These are phyloP conservation scores for Phytopythium montanum DNA, from an alignment of 352 stramenopile species.

Conservation along the genomic window DNA sequence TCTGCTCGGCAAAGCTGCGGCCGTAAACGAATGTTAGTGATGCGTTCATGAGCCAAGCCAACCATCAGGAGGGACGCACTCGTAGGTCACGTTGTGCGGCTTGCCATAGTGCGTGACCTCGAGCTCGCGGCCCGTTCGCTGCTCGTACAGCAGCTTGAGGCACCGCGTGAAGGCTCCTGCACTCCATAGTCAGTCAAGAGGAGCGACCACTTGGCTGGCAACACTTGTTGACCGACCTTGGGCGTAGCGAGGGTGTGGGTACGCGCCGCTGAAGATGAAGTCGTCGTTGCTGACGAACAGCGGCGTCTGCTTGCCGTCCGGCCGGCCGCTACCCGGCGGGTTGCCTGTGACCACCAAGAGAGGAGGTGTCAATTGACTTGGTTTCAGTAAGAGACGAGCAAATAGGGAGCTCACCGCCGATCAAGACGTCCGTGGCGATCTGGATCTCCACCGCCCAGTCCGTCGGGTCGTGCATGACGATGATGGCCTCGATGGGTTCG, in stretches of 20 bases:
- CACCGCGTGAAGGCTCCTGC: slow-evolving; percentile 72
- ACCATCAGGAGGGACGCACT: slow-evolving; percentile 40
- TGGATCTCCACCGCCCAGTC: slow-evolving; percentile 89
- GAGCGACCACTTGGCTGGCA: neutral
- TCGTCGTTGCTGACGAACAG: slow-evolving; percentile 87
- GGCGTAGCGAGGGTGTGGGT: slow-evolving; percentile 81
- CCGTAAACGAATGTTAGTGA: neutral
- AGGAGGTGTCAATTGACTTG: neutral
- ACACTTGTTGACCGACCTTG: slow-evolving; percentile 30
- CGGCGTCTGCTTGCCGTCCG: slow-evolving; percentile 57
- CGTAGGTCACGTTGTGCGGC: slow-evolving; percentile 79
- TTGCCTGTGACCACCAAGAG: slow-evolving; percentile 25
- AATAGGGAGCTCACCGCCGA: slow-evolving; percentile 31
- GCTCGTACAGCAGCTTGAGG: slow-evolving; percentile 71
- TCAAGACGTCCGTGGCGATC: slow-evolving; percentile 86
- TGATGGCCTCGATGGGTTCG: slow-evolving; percentile 78
- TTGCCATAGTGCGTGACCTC: slow-evolving; percentile 84
- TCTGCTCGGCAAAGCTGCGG: slow-evolving; percentile 56
- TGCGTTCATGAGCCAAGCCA: neutral
- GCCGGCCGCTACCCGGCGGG: slow-evolving; percentile 52
- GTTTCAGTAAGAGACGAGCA: neutral
- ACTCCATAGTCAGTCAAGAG: neutral
- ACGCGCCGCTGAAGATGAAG: slow-evolving; percentile 83
- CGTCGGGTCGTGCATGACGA: slow-evolving; percentile 90
- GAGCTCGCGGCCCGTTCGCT: slow-evolving; percentile 53